Evolutionary conservation across 345 rosid species (phyloP), one percentile per base, ranked within the genome.

Genomic region (Gossypium thurberi): DNA sequence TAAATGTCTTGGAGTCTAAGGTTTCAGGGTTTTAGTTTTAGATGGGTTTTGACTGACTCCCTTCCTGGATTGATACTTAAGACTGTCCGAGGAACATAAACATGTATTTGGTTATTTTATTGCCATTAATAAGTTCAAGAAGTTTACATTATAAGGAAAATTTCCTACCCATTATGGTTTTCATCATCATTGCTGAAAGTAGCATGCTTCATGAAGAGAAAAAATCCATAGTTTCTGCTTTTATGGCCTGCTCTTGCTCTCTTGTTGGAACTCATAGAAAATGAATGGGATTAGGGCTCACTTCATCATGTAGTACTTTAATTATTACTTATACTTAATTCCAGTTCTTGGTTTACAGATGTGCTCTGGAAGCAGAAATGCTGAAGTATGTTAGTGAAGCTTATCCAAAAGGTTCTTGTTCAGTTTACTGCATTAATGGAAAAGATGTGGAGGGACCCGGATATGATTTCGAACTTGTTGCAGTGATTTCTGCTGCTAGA

Each of bases 341-440:
- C 63, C 67, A 55, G 57, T 76, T 78, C 74, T 28, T 53, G 23
- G 18, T 60, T 85, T 81, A 74, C 88, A 95, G 99, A 78, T 84
- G 72, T 85, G 87, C 97, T 74, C 80, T 95, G 55, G 99, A 95
- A 78, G 91, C 89, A 37, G 98, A 95, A 81, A 75, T 93, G 57
- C 85, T 85, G 42, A 91, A 84, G 83, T 95, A 95, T 79, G 94
- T 84, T 57, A 87, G 84, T 65, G 99, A 93, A 81, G 89, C 93
- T 76, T 95, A 92, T 82, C 97, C 98, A 9, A 95, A 91, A 82
- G 99, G 99, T 73, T 74, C 91, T 37, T 90, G 85, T 83, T 81
- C 93, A 2, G 97, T 93, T 73, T 91, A 86, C 78, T 88, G 96
- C 82, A 78, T 78, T 48, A 82, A 83, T 10, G 98, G 98, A 58